Evolutionary conservation across 768 basidiomycete genomes (phyloP).

Genomic region (Lepiota brunneoincarnata): DNA sequence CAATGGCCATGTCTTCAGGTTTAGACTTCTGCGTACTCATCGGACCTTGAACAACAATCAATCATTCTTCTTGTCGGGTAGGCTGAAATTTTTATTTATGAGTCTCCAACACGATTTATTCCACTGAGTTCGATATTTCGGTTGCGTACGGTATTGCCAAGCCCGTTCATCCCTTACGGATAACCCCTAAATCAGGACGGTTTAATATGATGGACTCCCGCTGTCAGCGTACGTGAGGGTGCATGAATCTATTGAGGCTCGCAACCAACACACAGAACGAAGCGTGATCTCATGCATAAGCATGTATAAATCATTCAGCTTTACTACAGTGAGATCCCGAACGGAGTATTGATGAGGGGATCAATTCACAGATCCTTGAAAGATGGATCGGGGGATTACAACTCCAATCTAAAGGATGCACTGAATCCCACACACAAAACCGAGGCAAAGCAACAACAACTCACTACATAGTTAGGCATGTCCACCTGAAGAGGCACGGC

Average conservation of each 20-base stretch:
- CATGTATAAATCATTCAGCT: too few species aligned
- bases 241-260: too few species aligned
- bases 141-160: background rate
- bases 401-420: too few species aligned
- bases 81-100: background rate
- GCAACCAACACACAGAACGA: too few species aligned
- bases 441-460: constrained; percentile 17
- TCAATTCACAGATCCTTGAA: too few species aligned
- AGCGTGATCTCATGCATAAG: too few species aligned
- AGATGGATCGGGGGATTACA: too few species aligned
- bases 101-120: background rate
- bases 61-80: background rate
- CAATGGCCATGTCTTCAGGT: background rate
- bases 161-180: constrained; percentile 2
- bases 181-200: background rate
- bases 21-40: background rate
- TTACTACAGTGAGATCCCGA: too few species aligned
- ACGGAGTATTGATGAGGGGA: too few species aligned
- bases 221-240: too few species aligned
- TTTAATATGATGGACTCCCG: too few species aligned
- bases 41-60: background rate
- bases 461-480: constrained; percentile 64
- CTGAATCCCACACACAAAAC: background rate
- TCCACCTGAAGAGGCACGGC: constrained; percentile 40
- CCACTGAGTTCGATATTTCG: background rate